Percentiles rank a stretch among this genome's conserved stretches.
Conservation (phyloP, 169 alveolate genomes). For the Amoebophrya sp. region DNA sequence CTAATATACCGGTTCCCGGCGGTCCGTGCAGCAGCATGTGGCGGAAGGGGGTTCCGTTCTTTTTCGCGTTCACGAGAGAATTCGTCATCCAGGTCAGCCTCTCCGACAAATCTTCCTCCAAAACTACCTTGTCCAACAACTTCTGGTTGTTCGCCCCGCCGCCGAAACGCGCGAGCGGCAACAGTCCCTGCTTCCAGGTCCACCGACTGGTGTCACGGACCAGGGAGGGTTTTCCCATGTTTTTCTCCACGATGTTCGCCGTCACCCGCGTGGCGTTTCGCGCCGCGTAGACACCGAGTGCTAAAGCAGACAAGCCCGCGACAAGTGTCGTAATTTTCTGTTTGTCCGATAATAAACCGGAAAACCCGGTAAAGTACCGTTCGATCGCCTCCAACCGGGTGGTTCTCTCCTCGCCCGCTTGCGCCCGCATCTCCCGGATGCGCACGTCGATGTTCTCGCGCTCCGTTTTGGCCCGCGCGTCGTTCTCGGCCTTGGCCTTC, state of each 20-base stretch:
- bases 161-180: neutral
- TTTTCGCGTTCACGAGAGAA: slow-evolving; percentile 80
- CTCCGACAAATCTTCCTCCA: slow-evolving; percentile 73
- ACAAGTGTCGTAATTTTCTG: slow-evolving; percentile 51
- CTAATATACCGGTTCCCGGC: slow-evolving; percentile 98
- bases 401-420: slow-evolving; percentile 72
- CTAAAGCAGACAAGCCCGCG: slow-evolving; percentile 60
- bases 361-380: slow-evolving; percentile 36
- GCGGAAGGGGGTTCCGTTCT: slow-evolving; percentile 80
- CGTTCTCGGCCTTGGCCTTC: slow-evolving; percentile 57
- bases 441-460: slow-evolving; percentile 74
- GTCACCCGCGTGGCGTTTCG: slow-evolving; percentile 57
- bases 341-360: slow-evolving; percentile 41
- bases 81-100: slow-evolving; percentile 84
- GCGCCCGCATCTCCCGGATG: slow-evolving; percentile 64
- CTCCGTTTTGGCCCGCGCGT: slow-evolving; percentile 60
- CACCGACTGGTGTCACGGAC: slow-evolving; percentile 58
- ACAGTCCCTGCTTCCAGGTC: slow-evolving; percentile 26
- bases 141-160: neutral
- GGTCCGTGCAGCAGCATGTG: slow-evolving; percentile 87
- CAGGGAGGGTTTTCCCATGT: slow-evolving; percentile 51
- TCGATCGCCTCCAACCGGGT: slow-evolving; percentile 75
- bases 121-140: slow-evolving; percentile 73
- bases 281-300: slow-evolving; percentile 68
- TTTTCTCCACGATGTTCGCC: slow-evolving; percentile 51